Evolutionary conservation across 2,329 filamentous ascomycete species (phyloP).

Genomic region (Sarocladium kiliense): DNA sequence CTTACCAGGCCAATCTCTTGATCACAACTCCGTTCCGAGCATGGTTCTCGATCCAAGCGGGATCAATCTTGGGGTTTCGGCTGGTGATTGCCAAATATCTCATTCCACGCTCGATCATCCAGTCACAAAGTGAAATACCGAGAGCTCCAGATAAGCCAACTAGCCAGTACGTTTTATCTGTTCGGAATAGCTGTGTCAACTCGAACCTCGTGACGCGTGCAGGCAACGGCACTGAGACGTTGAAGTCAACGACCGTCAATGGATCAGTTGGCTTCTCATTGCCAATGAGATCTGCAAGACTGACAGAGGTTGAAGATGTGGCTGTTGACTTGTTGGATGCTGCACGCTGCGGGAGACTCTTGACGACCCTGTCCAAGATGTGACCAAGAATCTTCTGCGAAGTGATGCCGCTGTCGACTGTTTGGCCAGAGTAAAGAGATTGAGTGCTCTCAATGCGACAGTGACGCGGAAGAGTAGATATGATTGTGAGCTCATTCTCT

Average conservation of each 20-base stretch:
- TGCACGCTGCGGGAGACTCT: too few relatives aligned
- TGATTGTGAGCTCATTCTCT: too few relatives aligned
- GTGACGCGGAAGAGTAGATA: too few relatives aligned
- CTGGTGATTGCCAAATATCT: conserved; percentile 29
- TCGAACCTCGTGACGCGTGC: background rate
- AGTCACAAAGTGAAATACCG: conserved; percentile 29
- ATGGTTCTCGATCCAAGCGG: conserved; percentile 11
- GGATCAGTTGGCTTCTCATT: background rate
- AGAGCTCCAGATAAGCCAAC: conserved; percentile 26
- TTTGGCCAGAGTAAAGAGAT: too few relatives aligned
- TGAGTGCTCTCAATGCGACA: too few relatives aligned
- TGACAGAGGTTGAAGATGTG: too few relatives aligned
- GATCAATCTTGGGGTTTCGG: conserved; percentile 26
- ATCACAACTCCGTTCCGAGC: background rate
- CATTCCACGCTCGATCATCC: conserved; percentile 30
- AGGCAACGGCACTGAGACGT: background rate
- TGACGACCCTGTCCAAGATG: too few relatives aligned
- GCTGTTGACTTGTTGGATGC: too few relatives aligned
- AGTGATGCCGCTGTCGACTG: too few relatives aligned
- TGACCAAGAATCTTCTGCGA: too few relatives aligned
- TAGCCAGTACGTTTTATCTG: conserved; percentile 26
- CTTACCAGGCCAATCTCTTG: background rate
- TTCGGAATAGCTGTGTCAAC: conserved; percentile 10
- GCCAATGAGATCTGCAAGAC: too few relatives aligned
- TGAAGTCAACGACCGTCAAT: background rate